Evolutionary conservation across 139 green algal species (phyloP), one percentile per base, ranked within the genome.

Genomic region (Nannochloris sp.): DNA sequence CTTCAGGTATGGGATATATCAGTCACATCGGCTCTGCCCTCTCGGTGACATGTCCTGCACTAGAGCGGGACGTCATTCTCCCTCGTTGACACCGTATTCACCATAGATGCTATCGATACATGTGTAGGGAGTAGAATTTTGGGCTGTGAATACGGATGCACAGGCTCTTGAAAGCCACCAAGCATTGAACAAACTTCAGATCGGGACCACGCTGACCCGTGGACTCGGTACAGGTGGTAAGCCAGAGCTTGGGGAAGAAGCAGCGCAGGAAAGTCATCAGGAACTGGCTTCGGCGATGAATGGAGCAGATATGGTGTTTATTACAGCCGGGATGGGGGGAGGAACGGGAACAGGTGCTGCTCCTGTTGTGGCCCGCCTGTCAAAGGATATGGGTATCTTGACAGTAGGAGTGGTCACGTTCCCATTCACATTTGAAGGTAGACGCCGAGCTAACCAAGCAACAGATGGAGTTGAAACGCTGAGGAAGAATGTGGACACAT

Each of bases 351-450:
- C 83, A 19, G 92, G 92, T 25, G 92, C 92, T 3, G 90, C 92
- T 1, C 92, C 92, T 2, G 75, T 97, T 10, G 87, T 98, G 6
- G 92, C 90, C 2, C 60, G 70, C 19, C 63, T 91, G 8, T 88
- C 90, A 8, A 90, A 90, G 46, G 78, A 81, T 55, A 70, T 92
- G 78, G 92, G 90, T 61, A 90, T 96, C 49, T 79, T 98, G 0
- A 98, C 92, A 3, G 92, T 98, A 1, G 92, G 85, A 57, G 94
- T 98, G 57, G 92, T 97, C 18, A 98, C 92, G 3, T 89, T 82
- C 19, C 92, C 92, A 16, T 98, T 98, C 75, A 88, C 81, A 5
- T 98, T 98, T 66, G 92, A 98, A 73, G 92, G 92, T 3, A 78
- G 88, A 18, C 81, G 90, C 60, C 73, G 91, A 18, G 75, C 79